Conservation (phyloP, 352 stramenopile genomes). For the Globisporangium alternatum region DNA sequence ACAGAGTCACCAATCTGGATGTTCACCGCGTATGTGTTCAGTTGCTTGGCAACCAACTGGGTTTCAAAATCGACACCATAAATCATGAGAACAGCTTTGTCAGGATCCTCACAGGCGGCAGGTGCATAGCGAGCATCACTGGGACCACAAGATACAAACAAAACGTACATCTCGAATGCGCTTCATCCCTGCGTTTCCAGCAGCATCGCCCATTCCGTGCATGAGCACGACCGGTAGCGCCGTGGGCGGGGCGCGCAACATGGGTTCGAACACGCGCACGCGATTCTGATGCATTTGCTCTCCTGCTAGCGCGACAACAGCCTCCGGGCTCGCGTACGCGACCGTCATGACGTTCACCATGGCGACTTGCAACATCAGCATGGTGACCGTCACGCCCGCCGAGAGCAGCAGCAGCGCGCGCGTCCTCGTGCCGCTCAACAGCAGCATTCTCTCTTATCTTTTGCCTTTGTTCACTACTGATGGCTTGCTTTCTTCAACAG, state of each 20-base stretch:
- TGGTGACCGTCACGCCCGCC: constrained; percentile 27
- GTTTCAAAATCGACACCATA: neutral
- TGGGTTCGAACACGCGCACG: constrained; percentile 31
- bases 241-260: constrained; percentile 14
- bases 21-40: constrained; percentile 86
- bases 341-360: constrained; percentile 41
- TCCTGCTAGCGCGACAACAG: neutral
- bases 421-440: constrained; percentile 19
- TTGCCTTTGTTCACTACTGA: constrained; percentile 1
- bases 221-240: constrained; percentile 80
- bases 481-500: constrained; percentile 29
- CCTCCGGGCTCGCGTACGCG: constrained; percentile 27
- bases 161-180: constrained; percentile 65
- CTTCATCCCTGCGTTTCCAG: constrained; percentile 88
- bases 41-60: constrained; percentile 64
- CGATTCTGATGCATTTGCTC: constrained; percentile 5
- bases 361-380: constrained; percentile 52
- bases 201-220: constrained; percentile 95
- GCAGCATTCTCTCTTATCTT: constrained; percentile 1
- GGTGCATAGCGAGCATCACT: neutral
- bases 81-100: neutral
- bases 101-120: neutral
- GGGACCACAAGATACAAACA: neutral
- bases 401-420: constrained; percentile 37
- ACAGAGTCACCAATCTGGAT: constrained; percentile 86